phyloP scores from a whole-genome alignment of 1,139 yeast species.

The Yamadazyma trypodendri region DNA sequence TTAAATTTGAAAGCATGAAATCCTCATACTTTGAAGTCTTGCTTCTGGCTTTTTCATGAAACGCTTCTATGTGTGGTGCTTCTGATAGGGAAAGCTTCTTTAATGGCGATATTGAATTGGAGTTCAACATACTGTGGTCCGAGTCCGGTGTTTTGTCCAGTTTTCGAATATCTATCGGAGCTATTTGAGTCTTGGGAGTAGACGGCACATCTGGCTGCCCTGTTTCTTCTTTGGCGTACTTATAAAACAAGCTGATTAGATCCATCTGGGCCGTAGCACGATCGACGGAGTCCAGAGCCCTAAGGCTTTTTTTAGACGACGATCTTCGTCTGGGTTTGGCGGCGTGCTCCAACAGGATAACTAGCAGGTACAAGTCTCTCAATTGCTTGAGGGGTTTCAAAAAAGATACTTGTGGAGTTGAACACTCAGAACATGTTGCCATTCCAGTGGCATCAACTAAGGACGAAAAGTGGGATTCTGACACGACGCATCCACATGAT shows the following conservation, averaged over 20 bases:
- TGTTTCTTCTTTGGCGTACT: slow-evolving; percentile 42
- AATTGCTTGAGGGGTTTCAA: slow-evolving; percentile 53
- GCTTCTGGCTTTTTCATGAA: slow-evolving; percentile 5
- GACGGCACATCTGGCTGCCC: slow-evolving; percentile 6
- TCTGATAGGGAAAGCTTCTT: slow-evolving; percentile 9
- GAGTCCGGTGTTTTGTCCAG: not conserved
- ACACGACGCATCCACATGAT: slow-evolving; percentile 71
- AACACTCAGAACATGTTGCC: slow-evolving; percentile 52
- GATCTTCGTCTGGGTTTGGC: slow-evolving; percentile 20
- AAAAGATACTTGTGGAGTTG: slow-evolving; percentile 24
- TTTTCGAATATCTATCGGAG: slow-evolving; percentile 1
- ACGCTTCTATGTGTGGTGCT: not conserved
- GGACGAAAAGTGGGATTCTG: slow-evolving; percentile 45
- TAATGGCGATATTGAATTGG: slow-evolving; percentile 18
- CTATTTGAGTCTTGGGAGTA: slow-evolving; percentile 4
- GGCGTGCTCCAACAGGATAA: slow-evolving; percentile 2
- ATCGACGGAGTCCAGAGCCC: slow-evolving; percentile 16
- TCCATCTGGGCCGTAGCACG: slow-evolving; percentile 29
- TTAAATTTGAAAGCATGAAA: slow-evolving; percentile 23
- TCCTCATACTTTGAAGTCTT: slow-evolving; percentile 20
- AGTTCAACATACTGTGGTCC: slow-evolving; percentile 5
- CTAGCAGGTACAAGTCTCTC: slow-evolving; percentile 40
- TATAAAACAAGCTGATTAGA: slow-evolving; percentile 38
- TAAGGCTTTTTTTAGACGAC: slow-evolving; percentile 24
- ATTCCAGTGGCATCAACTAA: slow-evolving; percentile 17